Base-by-base conservation (phyloP, 1,284 basidiomycete genomes). In the Coniferiporia weirii region DNA sequence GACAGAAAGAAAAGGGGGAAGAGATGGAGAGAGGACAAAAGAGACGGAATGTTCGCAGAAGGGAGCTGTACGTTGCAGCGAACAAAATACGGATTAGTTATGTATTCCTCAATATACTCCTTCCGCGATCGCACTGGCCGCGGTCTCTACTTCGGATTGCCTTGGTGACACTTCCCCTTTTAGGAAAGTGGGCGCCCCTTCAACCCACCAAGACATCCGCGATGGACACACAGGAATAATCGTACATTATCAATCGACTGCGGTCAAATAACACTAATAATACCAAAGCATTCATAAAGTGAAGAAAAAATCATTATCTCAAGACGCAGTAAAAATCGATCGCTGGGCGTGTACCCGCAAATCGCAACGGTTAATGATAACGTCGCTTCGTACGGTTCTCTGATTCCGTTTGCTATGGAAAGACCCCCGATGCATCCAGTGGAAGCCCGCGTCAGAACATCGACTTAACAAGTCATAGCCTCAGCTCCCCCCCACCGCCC, bases 401-500 rank as follows among this genome's bases (percentile, higher is more conserved):
- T 27, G 27, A 27, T 27, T 5, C 27, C 5, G 27, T 27, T 27
- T 5, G 27, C 27, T 27, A 27, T 27, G 5, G 27, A 34, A n/a
- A 43, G 40, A 12, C 2, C 2, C 7, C 27, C 22, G 22, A 51
- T 8, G 6, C 22, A 7, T 35, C 36, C 34, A n/a, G 51, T 58
- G 40, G 17, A 36, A 13, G 32, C 47, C 48, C 56, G 50, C 55
- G 20, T 49, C 34, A 20, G 48, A 10, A 49, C 35, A 32, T 17
- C 9, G 13, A 53, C 15, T 22, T 46, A 3, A 13, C 36, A 58
- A 44, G 32, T 56, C 52, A 59, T 36, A 36, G 32, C n/a, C 47
- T 38, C 46, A 57, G 55, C 63, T 63, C 66, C 36, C 70, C 72
- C 12, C 75, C 57, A 22, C 52, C 76, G 32, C 87, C 88, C 4